A percentile compares a stretch with the other conserved stretches of the same genome.
Conservation (phyloP, 1,284 basidiomycete genomes). For the Heterobasidion irregulare region DNA sequence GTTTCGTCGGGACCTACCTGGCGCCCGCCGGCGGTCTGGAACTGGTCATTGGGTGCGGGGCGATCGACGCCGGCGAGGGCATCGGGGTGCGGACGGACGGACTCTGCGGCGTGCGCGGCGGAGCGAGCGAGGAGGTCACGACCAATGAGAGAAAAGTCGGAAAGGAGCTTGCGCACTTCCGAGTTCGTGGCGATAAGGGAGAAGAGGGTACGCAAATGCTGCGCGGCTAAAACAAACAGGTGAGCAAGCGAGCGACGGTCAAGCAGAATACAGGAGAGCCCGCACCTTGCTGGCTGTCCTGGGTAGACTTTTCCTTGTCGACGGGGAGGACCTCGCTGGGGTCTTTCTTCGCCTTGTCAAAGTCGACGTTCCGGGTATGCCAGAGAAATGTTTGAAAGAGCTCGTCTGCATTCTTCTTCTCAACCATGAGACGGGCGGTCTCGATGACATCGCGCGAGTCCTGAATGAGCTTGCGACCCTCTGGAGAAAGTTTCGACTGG, state of each 20-base stretch:
- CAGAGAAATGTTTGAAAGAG: constrained; percentile 83
- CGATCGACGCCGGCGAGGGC: constrained; percentile 62
- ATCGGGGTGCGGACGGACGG: constrained; percentile 62
- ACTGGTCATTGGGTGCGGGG: constrained; percentile 56
- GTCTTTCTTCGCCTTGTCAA: constrained; percentile 32
- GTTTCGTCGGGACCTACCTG: constrained; percentile 27
- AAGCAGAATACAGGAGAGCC: background rate
- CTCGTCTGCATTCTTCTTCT: constrained; percentile 84
- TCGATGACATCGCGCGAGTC: constrained; percentile 71
- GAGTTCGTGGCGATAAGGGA: constrained; percentile 81
- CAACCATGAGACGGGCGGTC: constrained; percentile 61
- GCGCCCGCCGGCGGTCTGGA: constrained; percentile 41
- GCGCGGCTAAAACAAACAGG: constrained; percentile 43
- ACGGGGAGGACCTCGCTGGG: constrained; percentile 39
- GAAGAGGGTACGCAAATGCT: constrained; percentile 76
- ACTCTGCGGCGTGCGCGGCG: constrained; percentile 68
- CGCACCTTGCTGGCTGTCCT: constrained; percentile 52
- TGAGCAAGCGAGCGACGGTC: background rate
- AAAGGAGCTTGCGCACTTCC: constrained; percentile 84
- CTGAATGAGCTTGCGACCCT: constrained; percentile 69
- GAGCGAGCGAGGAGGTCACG: constrained; percentile 81
- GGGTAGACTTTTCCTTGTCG: constrained; percentile 44
- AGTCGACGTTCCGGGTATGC: constrained; percentile 57
- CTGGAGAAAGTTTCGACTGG: constrained; percentile 57
- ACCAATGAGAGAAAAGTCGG: constrained; percentile 76